phyloP scores from a whole-genome alignment of 805 yeast species.

The Nakazawaea ernobii region DNA sequence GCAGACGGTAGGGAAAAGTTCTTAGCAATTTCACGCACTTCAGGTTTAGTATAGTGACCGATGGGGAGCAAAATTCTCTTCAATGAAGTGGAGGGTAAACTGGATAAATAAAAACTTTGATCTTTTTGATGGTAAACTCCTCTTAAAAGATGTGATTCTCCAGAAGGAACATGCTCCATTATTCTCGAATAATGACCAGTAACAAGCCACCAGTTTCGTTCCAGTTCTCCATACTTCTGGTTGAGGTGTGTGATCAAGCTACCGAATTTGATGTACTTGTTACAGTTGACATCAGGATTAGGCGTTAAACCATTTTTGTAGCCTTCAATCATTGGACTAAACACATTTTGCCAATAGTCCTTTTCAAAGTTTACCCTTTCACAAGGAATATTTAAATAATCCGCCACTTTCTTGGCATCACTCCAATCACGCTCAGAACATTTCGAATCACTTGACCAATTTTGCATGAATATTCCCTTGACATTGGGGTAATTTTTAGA shows the following conservation, averaged over 20 bases:
- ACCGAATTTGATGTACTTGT: conserved; percentile 84
- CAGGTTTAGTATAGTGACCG: conserved; percentile 71
- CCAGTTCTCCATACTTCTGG: conserved; percentile 24
- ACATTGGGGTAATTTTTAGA: conserved; percentile 54
- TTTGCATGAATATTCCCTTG: conserved; percentile 86
- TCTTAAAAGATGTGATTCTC: conserved; percentile 44
- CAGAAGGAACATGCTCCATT: conserved; percentile 26
- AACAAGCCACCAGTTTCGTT: conserved; percentile 70
- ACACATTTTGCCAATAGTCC: conserved; percentile 91
- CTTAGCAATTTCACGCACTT: conserved; percentile 65
- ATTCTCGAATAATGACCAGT: conserved; percentile 80
- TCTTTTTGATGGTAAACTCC: conserved; percentile 64
- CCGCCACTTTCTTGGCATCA: conserved; percentile 65
- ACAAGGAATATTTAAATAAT: conserved; percentile 57
- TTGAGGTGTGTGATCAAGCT: conserved; percentile 53
- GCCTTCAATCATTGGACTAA: conserved; percentile 80
- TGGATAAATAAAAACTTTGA: conserved; percentile 86
- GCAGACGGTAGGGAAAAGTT: conserved; percentile 52
- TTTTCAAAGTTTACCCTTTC: conserved; percentile 78
- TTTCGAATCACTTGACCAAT: conserved; percentile 60
- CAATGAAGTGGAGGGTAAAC: conserved; percentile 43
- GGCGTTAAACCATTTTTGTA: conserved; percentile 80
- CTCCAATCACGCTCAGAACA: conserved; percentile 90
- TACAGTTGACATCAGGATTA: conserved; percentile 91
- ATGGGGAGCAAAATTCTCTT: conserved; percentile 65